Percentiles rank a stretch among this genome's conserved stretches.
Evolutionary conservation across 2,329 filamentous ascomycete species (phyloP).

Genomic region (Epicoccum nigrum): DNA sequence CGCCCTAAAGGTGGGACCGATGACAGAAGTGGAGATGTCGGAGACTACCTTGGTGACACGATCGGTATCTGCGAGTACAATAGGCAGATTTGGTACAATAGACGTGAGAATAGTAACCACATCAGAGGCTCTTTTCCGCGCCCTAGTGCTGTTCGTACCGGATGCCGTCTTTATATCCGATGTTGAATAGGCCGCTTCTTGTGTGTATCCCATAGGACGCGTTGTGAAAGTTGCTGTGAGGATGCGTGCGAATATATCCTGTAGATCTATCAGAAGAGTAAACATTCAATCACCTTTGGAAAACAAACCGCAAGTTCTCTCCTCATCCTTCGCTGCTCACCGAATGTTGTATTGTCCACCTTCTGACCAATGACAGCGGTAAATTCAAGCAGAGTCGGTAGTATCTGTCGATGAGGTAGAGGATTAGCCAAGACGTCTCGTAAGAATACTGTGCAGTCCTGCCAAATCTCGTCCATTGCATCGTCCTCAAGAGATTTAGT

Average conservation of each 20-base stretch:
- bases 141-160: slow-evolving; percentile 45
- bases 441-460: slow-evolving; percentile 88
- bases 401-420: slow-evolving; percentile 88
- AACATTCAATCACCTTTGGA: slow-evolving; percentile 1
- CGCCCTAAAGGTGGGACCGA: slow-evolving; percentile 80
- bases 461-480: slow-evolving; percentile 97
- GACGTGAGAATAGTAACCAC: slow-evolving; percentile 79
- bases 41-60: slow-evolving; percentile 78
- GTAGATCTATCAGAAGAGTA: slow-evolving; percentile 12
- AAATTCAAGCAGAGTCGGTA: slow-evolving; percentile 86
- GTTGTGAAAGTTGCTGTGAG: slow-evolving; percentile 95
- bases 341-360: slow-evolving; percentile 96
- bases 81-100: slow-evolving; percentile 79
- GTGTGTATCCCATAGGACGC: slow-evolving; percentile 74
- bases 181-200: slow-evolving; percentile 56
- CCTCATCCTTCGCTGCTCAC: slow-evolving; percentile 90
- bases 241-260: slow-evolving; percentile 88
- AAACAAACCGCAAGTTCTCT: slow-evolving; percentile 81
- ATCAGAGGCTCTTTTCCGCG: slow-evolving; percentile 58
- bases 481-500: slow-evolving; percentile 91
- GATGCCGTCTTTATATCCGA: slow-evolving; percentile 26
- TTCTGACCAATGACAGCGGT: slow-evolving; percentile 90
- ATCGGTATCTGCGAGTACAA: slow-evolving; percentile 84
- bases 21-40: slow-evolving; percentile 81
- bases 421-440: slow-evolving; percentile 91